Evolutionary conservation across 2,329 filamentous ascomycete genomes (phyloP), one percentile per base, ranked within the genome.

Genomic region (Aspergillus puulaauensis): DNA sequence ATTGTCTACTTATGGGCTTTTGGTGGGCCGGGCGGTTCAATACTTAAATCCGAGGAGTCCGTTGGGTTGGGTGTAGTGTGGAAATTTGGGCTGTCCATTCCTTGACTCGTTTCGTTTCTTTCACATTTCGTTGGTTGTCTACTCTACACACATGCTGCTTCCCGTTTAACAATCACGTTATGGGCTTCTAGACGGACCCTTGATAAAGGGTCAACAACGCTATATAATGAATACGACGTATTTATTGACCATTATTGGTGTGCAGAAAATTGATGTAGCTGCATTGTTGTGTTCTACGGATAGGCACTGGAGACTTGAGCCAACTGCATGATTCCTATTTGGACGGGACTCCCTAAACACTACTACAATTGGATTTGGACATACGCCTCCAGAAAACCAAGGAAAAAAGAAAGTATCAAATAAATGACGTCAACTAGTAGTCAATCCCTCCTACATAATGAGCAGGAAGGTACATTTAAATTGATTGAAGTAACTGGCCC

Each of bases 1-100:
- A 23, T 55, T 56, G 19, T 40, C 27, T 52, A 14, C 21, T 21
- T 44, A 35, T 54, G 57, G 44, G 4, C 44, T 54, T 61, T 59
- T 11, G 27, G 57, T 52, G 47, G 54, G 50, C 43, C 40, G 58
- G 55, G 45, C 52, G 58, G 54, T 56, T 57, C 41, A 53, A 46
- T 47, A 31, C 27, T 31, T 11, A 47, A 52, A 44, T 57, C 47
- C 11, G 31, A 40, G 52, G 56, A 53, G 57, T 54, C 40, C 54
- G 46, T 49, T 50, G 12, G 58, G 54, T 53, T 19, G 17, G 40
- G 40, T 46, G 44, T 31, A 46, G 14, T 49, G 59, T 58, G 57
- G 47, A 48, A 56, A 48, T 46, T 50, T 59, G 58, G 57, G 54
- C 51, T 56, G 24, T 37, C 19, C 24, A 31, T 47, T 19, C 35